Conservation (phyloP, 495 filamentous ascomycete species). For the Geoglossum glabrum region DNA sequence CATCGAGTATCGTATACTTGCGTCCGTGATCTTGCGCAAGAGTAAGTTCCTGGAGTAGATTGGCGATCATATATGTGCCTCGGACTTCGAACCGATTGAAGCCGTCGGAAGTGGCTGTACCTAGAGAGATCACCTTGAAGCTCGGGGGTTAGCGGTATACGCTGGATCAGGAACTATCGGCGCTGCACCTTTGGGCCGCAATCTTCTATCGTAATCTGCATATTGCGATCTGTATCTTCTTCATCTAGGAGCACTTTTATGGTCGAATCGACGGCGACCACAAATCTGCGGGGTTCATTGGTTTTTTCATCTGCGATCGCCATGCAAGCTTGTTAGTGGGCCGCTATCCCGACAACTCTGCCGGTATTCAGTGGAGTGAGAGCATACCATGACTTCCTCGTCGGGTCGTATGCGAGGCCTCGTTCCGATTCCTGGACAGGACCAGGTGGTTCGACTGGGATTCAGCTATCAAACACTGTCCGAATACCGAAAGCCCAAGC, state of each 20-base stretch:
- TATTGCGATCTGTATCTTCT: constrained; percentile 80
- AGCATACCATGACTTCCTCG: constrained; percentile 23
- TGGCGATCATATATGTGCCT: constrained; percentile 89
- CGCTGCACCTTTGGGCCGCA: constrained; percentile 60
- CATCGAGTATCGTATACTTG: constrained; percentile 69
- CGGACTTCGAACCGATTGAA: constrained; percentile 67
- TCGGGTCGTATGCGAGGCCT: not conserved
- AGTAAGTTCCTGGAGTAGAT: constrained; percentile 81
- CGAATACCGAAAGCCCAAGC: not conserved
- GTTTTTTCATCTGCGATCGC: constrained; percentile 28
- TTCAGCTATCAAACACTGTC: not conserved
- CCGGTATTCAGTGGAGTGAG: not conserved
- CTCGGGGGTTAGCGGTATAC: not conserved
- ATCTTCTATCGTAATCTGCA: constrained; percentile 94
- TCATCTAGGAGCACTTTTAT: constrained; percentile 47
- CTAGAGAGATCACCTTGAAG: constrained; percentile 48
- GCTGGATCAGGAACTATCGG: constrained; percentile 11
- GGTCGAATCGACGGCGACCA: constrained; percentile 62
- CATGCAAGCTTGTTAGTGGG: not conserved
- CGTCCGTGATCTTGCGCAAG: constrained; percentile 72
- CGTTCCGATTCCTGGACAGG: not conserved
- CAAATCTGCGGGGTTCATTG: constrained; percentile 40
- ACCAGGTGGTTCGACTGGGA: not conserved
- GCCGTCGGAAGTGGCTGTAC: constrained; percentile 65
- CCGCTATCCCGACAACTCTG: not conserved